Evolutionary conservation across 495 filamentous ascomycete species (phyloP).

Genomic region (Talaromyces proteolyticus): DNA sequence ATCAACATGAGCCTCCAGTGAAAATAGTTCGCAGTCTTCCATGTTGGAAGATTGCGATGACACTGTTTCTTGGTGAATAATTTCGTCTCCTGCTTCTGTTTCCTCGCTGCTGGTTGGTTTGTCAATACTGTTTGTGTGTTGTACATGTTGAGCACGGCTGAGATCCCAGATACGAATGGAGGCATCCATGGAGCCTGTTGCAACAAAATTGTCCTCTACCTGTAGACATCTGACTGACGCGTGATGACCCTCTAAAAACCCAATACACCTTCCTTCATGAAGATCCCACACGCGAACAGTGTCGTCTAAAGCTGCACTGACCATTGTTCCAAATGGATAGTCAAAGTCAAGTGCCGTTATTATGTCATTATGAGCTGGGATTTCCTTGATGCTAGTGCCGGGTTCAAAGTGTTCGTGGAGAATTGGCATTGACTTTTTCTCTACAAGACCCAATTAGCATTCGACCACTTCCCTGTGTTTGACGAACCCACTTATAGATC

Average conservation of each 20-base stretch:
- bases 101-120: constrained; percentile 58
- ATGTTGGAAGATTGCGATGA: constrained; percentile 51
- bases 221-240: constrained; percentile 91
- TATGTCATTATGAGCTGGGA: constrained; percentile 81
- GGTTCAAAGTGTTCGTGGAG: constrained; percentile 94
- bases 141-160: constrained; percentile 54
- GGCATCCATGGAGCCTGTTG: constrained; percentile 93
- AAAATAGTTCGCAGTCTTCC: constrained; percentile 81
- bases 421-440: constrained; percentile 85
- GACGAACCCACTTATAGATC: constrained; percentile 47
- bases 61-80: constrained; percentile 52
- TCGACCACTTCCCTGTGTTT: too few relatives aligned
- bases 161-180: constrained; percentile 95
- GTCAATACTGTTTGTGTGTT: constrained; percentile 56
- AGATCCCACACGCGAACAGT: constrained; percentile 98
- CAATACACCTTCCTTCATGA: constrained; percentile 84
- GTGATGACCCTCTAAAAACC: constrained; percentile 86
- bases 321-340: constrained; percentile 89
- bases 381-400: constrained; percentile 79
- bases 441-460: constrained; percentile 10
- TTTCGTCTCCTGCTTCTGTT: constrained; percentile 45
- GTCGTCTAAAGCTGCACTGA: constrained; percentile 93
- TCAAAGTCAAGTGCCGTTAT: constrained; percentile 95
- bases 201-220: constrained; percentile 91
- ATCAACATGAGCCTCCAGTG: constrained; percentile 83